Base-by-base conservation (phyloP, 148 eudicot species). In the Dysphania ambrosioides region DNA sequence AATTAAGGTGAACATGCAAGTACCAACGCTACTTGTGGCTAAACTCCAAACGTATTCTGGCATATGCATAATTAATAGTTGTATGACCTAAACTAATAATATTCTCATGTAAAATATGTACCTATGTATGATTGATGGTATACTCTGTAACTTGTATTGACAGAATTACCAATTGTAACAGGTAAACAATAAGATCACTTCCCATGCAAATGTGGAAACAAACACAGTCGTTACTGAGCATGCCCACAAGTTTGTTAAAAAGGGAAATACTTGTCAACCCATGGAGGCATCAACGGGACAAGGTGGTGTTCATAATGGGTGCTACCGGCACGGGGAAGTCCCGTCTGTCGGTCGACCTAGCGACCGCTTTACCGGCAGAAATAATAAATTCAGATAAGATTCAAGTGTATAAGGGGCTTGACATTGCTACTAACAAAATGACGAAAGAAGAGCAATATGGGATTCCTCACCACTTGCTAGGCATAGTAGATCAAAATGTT, bases 251-350 rank as follows among this genome's bases (percentile, higher is more conserved):
- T 19, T 77, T 47, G 55, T n/a, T n/a, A n/a, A n/a, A n/a, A n/a
- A n/a, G n/a, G n/a, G n/a, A n/a, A n/a, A 79, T 72, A 65, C 67
- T 76, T n/a, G n/a, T n/a, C 71, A 79, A 79, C 19, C 75, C 63
- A 15, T 74, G 56, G 29, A 86, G 73, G 40, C 79, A 65, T 16
- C 72, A 80, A 26, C 83, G 79, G 59, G 95, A 91, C 19, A 94
- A 90, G 72, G 90, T 91, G 5, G 87, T 94, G 42, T 85, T 94
- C 35, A 87, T 94, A 5, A 74, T 94, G 85, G 98, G 98, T 23
- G 90, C 91, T 11, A 94, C 98, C 0, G 98, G 98, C 2, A 87
- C 98, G 0, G 98, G 98, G 0, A 94, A 94, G 41, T 89, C 98
- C 0, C 82, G 86, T 6, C 91, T 94, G 55, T 88, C 98, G 0